Conservation (phyloP, 306 rosid genomes). For the Amphicarpaea edgeworthii region DNA sequence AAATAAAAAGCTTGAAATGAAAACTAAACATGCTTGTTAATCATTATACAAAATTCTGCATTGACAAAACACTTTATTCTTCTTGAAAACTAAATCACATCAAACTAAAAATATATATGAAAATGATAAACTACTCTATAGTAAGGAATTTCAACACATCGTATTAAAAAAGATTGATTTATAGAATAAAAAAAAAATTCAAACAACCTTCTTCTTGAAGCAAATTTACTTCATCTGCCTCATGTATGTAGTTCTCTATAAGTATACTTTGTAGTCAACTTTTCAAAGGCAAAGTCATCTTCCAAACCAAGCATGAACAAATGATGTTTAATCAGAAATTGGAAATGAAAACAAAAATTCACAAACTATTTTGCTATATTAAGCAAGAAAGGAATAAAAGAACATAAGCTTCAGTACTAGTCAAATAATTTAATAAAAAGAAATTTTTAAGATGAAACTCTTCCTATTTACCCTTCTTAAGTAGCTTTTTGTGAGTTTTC, state of each 20-base stretch:
- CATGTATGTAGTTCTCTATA: conserved; percentile 68
- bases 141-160: not conserved
- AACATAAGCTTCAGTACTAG: too few relatives aligned
- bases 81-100: conserved; percentile 10
- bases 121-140: conserved; percentile 16
- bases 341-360: conserved; percentile 14
- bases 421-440: too few relatives aligned
- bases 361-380: too few relatives aligned
- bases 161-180: conserved; percentile 10
- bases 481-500: not conserved
- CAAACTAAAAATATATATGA: conserved; percentile 24
- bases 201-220: conserved; percentile 85
- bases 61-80: not conserved
- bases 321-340: conserved; percentile 41
- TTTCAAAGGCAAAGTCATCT: conserved; percentile 74
- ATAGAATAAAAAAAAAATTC: not conserved
- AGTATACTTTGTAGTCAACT: conserved; percentile 67
- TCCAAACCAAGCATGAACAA: conserved; percentile 46
- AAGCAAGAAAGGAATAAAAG: too few relatives aligned
- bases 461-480: too few relatives aligned
- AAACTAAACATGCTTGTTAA: not conserved
- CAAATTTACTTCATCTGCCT: conserved; percentile 88
- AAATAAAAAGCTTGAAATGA: not conserved
- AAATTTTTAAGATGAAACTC: too few relatives aligned
- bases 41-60: conserved; percentile 23